Base-by-base conservation (phyloP, 2,329 filamentous ascomycete genomes). In the Sporothrix euskadiensis region DNA sequence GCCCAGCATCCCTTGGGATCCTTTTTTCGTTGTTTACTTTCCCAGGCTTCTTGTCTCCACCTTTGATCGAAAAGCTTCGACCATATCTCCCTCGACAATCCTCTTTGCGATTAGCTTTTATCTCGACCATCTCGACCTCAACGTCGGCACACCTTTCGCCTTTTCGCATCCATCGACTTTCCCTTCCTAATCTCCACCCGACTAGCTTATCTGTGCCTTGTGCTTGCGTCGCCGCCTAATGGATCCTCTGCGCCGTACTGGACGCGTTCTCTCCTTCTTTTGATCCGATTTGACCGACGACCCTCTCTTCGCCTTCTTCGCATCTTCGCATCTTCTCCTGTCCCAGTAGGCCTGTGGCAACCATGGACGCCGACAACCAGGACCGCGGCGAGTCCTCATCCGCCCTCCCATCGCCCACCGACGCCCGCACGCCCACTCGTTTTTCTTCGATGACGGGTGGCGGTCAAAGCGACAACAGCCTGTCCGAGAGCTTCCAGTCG, bases 401-500 rank as follows among this genome's bases (percentile, higher is more conserved):
- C 30, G 59, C 57, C n/a, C 72, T 66, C 8, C 59, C 72, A 8
- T 71, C 72, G 26, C 72, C 72, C 26, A 71, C 72, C 26, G 72
- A 73, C 10, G n/a, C 72, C 16, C 72, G 72, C 68, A 44, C 68
- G 72, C 69, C 72, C 49, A 41, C 47, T 12, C 72, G 68, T 4
- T 68, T 57, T n/a, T 41, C 57, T 22, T 35, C 68, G 6, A 19
- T 56, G 32, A 14, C 63, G 19, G 44, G 65, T 30, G 44, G 66
- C 47, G 16, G 32, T 57, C 56, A 71, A 32, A 59, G 69, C 63
- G 69, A 39, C 52, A 85, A 87, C 66, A 82, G 80, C 32, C 79
- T 85, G 66, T 83, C 86, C 4, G 88, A 89, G 77, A 88, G 84
- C 80, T 85, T 85, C 77, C 87, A 89, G 78, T 88, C 88, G 26